Evolutionary conservation across 2,329 filamentous ascomycete species (phyloP), one percentile per base, ranked within the genome.

Genomic region (Botrytis tulipae): DNA sequence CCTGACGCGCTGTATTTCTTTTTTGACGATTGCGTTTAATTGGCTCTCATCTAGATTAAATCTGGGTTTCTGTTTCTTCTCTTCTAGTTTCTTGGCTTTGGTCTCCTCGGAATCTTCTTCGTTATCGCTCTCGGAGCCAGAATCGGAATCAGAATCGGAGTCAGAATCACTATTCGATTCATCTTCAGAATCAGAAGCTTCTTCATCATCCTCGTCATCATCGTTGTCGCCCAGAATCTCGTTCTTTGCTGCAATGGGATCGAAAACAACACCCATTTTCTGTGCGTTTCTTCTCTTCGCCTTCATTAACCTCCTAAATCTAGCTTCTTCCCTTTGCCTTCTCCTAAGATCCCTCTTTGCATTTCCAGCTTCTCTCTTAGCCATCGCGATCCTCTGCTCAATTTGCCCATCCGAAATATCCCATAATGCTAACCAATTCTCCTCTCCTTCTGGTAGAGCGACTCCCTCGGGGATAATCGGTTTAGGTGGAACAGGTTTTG

Each of bases 371-470:
- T 73, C 71, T 46, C 76, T 76, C 73, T 78, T 78, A 25, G 74
- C 72, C 1, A 70, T 51, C 12, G 72, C 72, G 32, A 82, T 48
- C 46, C 81, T 72, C 63, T 77, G 76, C 65, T 77, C 72, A 35
- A 82, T 75, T 29, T 80, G 76, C 35, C 78, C 75, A 73, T 82
- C 80, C 8, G 76, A 74, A n/a, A 82, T 75, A 75, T 82, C 80
- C 80, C 80, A 82, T 46, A 82, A 70, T 3, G 74, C 76, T 69
- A 82, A 74, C 66, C 78, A 79, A 74, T 82, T 77, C 67, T 80
- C 76, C 73, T 82, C 81, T 29, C 76, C 80, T 25, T 79, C 78
- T 9, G 79, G 78, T 20, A 80, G 65, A 10, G 40, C 71, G 54
- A 79, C 76, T 35, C 76, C 75, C 29, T 79, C 76, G 14, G 81